phyloP scores from a whole-genome alignment of 1,284 basidiomycete genomes.

The Macrocystidia cucumis region DNA sequence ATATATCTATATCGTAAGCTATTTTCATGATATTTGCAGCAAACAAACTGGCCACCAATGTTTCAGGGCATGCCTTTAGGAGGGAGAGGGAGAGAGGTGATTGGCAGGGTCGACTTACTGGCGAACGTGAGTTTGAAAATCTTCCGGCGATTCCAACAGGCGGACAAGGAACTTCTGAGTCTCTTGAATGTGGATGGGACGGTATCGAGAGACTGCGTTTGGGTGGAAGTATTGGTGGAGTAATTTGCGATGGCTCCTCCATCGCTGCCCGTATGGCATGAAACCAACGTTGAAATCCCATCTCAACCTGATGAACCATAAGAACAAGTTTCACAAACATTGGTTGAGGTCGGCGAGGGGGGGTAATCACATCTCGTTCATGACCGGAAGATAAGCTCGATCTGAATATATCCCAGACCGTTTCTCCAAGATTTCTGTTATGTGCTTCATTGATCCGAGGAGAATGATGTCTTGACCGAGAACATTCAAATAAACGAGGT shows the following conservation, averaged over 20 bases:
- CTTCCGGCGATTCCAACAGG: conserved; percentile 20
- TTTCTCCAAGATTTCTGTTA: conserved; percentile 31
- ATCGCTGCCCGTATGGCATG: conserved; percentile 29
- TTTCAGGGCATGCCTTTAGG: not conserved
- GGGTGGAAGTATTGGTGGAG: conserved; percentile 26
- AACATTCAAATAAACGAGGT: conserved; percentile 19
- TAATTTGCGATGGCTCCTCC: conserved; percentile 28
- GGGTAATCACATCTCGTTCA: conserved; percentile 19
- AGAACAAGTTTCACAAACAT: not conserved
- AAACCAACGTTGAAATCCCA: conserved; percentile 26
- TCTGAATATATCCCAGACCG: conserved; percentile 28
- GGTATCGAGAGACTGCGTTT: conserved; percentile 15
- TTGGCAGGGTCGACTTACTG: not conserved
- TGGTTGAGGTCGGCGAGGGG: not conserved
- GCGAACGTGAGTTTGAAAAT: conserved; percentile 16
- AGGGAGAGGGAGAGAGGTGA: no score
- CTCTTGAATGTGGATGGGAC: conserved; percentile 22
- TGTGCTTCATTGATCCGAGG: conserved; percentile 27
- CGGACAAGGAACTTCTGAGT: conserved; percentile 22
- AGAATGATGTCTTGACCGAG: conserved; percentile 27
- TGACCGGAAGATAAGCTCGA: conserved; percentile 25
- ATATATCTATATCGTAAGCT: not conserved
- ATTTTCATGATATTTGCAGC: not conserved
- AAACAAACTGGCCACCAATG: not conserved
- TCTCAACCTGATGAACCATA: conserved; percentile 35